Evolutionary conservation across 768 basidiomycete species (phyloP), one percentile per base, ranked within the genome.

Genomic region (Psilocybe cyanescens): DNA sequence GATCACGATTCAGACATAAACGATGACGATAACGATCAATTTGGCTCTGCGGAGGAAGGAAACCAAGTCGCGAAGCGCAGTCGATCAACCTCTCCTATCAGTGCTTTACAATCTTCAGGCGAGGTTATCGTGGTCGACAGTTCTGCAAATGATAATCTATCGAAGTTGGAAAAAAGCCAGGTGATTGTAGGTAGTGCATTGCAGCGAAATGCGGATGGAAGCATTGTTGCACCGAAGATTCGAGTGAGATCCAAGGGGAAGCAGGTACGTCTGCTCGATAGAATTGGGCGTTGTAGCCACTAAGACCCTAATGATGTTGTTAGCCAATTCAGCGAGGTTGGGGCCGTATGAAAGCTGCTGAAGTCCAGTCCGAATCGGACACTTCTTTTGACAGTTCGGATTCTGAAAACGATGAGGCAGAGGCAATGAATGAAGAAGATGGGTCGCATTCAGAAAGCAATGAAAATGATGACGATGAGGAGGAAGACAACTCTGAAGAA

Each of bases 321-420:
- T 41, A 72, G 68, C 60, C 55, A 57, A 57, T 60, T 17, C 65
- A 67, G 33, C 75, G 77, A 48, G 80, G 79, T 54, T 90, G 89
- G 90, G 83, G 75, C 48, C 71, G 67, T 54, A 68, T 61, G 65
- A 65, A 72, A 19, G 65, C 64, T 7, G 51, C 54, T 55, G 65
- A 62, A 39, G 74, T 69, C 12, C 73, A 71, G 35, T 76, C 79
- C 30, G 85, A 85, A n/a, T 81, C 84, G 3, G 87, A 88, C 55
- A 78, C 81, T 2, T 90, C 87, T 2, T 92, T 89, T 65, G 89
- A 92, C 71, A 93, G 88, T 68, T 93, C 91, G 8, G 88, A 92
- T 72, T 91, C 89, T 35, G 86, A 79, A n/a, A 80, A 87, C 64
- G 90, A 90, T 64, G 72, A 78, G 30, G 12, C 71, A 93, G 89